phyloP scores from a whole-genome alignment of 169 alveolate species.

The Eimeria acervulina region DNA sequence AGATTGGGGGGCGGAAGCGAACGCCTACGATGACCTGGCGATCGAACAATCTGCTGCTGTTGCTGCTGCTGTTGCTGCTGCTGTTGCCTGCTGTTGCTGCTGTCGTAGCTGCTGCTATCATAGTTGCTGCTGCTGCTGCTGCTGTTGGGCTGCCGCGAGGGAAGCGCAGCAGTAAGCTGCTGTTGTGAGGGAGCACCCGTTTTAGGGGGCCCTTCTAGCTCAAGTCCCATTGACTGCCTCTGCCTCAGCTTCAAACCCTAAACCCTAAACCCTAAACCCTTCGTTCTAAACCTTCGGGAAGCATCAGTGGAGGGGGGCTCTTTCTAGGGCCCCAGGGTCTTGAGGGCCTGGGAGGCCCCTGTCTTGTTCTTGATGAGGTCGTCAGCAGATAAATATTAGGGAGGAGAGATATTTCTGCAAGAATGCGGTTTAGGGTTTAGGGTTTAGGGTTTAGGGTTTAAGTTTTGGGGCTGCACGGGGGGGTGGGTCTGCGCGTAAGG shows the following conservation, averaged over 20 bases:
- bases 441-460: conserved; percentile 30
- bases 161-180: not conserved
- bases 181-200: not conserved
- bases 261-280: conserved; percentile 65
- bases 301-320: not conserved
- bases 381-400: not conserved
- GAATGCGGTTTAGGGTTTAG: conserved; percentile 1
- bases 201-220: not conserved
- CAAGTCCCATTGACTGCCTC: not conserved
- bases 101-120: conserved; percentile 24
- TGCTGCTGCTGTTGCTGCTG: conserved; percentile 12
- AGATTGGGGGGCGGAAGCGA: conserved; percentile 21
- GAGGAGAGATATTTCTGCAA: not conserved
- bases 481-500: not conserved
- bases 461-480: not conserved
- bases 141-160: not conserved
- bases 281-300: not conserved
- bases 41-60: not conserved
- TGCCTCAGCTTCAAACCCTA: not conserved
- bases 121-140: conserved; percentile 5
- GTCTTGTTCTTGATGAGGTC: not conserved
- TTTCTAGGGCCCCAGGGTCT: not conserved
- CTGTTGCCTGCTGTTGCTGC: conserved; percentile 44
- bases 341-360: not conserved
- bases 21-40: conserved; percentile 47